Evolutionary conservation across 768 basidiomycete species (phyloP), one percentile per base, ranked within the genome.

Genomic region (Naematelia encephala): DNA sequence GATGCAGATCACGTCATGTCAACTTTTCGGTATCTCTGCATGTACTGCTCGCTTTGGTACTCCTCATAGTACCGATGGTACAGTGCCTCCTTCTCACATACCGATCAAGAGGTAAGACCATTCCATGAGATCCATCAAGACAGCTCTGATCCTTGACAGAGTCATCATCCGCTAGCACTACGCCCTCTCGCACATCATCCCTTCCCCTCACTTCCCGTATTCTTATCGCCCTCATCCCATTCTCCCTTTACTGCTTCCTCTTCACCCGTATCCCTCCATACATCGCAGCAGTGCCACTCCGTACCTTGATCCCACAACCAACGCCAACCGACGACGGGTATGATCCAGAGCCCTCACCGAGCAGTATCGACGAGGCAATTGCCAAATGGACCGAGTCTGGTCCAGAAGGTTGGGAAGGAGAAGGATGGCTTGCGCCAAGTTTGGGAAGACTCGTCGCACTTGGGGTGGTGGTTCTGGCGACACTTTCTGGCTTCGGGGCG

Each of bases 181-280:
- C 65, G 5, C 51, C 62, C 16, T 51, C 59, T 25, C 60, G 55
- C 12, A 59, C 59, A 5, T 56, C 60, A 2, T 62, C 65, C 4
- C 64, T 73, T 19, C 60, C 68, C 12, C 56, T 73, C 27, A 43
- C 59, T 4, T 62, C 67, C 42, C 66, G 75, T 4, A 26, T 77
- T 19, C 60, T 72, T 25, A 66, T 77, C 46, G 64, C 73, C 13
- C 63, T 73, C 8, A 63, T 77, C 51, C 75, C 75, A 1, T 77
- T 77, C 56, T 60, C 69, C 1, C 51, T 77, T 8, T 77, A 77
- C 64, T 60, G 68, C 56, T 74, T 77, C 59, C 59, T 70, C 30
- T 77, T 77, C 62, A 72, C 75, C 49, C 60, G 63, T 2, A 77
- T 77, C 2, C 75, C 75, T 11, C 75, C 75, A 8, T 77, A 77